phyloP scores from a whole-genome alignment of 176 grass and related monocot genomes.

The Avena sativa region DNA sequence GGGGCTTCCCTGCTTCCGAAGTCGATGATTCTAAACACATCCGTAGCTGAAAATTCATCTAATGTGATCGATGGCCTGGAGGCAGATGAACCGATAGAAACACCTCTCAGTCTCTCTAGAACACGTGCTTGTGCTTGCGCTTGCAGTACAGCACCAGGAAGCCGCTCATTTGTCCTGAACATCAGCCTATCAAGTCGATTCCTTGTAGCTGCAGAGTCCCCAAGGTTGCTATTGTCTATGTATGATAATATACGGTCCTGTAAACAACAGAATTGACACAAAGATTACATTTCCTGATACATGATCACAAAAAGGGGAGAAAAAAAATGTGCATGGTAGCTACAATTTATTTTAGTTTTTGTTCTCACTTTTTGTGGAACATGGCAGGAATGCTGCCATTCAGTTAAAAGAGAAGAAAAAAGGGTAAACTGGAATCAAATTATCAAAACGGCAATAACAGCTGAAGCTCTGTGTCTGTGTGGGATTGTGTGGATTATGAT shows the following conservation, averaged over 20 bases:
- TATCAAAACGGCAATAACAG: not conserved
- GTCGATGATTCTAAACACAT: constrained; percentile 62
- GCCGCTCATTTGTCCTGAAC: constrained; percentile 69
- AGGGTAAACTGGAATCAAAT: not conserved
- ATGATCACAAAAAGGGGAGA: not conserved
- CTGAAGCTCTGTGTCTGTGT: not conserved
- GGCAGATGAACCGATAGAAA: constrained; percentile 67
- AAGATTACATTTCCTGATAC: not conserved
- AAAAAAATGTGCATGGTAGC: not conserved
- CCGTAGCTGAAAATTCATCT: constrained; percentile 59
- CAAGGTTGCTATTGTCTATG: constrained; percentile 55
- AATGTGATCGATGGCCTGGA: constrained; percentile 64
- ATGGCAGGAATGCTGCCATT: not conserved
- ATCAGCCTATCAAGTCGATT: constrained; percentile 69
- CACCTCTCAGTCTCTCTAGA: constrained; percentile 79
- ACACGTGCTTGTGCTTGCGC: constrained; percentile 89
- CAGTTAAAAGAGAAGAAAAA: not conserved
- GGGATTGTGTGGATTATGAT: not conserved
- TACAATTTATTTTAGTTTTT: not conserved
- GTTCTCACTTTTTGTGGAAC: not conserved
- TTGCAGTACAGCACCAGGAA: constrained; percentile 77
- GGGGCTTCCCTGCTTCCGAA: constrained; percentile 48
- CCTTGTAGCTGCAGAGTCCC: constrained; percentile 50
- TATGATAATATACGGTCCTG: constrained; percentile 54
- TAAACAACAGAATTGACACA: not conserved